phyloP scores from a whole-genome alignment of 2,329 filamentous ascomycete genomes.

The Cladosporium oxysporum region DNA sequence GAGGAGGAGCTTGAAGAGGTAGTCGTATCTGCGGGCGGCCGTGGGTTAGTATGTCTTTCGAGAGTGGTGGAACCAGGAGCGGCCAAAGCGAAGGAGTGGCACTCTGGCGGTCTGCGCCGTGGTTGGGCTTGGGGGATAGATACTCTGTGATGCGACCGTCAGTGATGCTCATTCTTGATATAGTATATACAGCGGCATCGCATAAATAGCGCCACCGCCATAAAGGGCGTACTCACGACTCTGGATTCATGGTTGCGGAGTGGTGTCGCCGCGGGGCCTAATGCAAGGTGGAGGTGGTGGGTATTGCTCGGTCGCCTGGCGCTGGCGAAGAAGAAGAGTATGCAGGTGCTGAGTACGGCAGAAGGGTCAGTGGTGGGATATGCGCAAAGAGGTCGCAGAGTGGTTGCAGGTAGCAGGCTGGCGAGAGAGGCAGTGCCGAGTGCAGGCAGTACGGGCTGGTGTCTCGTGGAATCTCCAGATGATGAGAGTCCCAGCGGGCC shows the following conservation, averaged over 20 bases:
- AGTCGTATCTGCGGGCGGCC: constrained; percentile 80
- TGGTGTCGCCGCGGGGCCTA: constrained; percentile 13
- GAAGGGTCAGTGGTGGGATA: not conserved
- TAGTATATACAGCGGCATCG: constrained; percentile 27
- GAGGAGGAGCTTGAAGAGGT: constrained; percentile 99
- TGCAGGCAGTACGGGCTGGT: constrained; percentile 10
- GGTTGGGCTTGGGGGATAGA: constrained; percentile 3
- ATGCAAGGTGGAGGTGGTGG: constrained; percentile 1
- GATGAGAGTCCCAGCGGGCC: constrained; percentile 23
- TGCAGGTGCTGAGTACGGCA: not conserved
- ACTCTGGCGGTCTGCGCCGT: constrained; percentile 20
- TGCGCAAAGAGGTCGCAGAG: not conserved
- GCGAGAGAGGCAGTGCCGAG: not conserved
- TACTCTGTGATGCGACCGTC: constrained; percentile 17
- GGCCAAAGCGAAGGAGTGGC: constrained; percentile 12
- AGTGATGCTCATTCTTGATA: constrained; percentile 1
- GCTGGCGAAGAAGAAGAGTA: not conserved
- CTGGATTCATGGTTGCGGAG: constrained; percentile 71
- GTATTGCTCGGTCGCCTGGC: not conserved
- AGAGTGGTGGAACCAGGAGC: not conserved
- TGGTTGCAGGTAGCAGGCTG: constrained; percentile 10
- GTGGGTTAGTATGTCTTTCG: constrained; percentile 6
- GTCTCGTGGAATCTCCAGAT: constrained; percentile 24
- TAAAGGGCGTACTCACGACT: constrained; percentile 68
- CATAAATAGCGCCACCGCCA: constrained; percentile 11